Percentiles rank a stretch among this genome's conserved stretches.
phyloP scores from a whole-genome alignment of 441 rosid species.

The Populus trichocarpa region DNA sequence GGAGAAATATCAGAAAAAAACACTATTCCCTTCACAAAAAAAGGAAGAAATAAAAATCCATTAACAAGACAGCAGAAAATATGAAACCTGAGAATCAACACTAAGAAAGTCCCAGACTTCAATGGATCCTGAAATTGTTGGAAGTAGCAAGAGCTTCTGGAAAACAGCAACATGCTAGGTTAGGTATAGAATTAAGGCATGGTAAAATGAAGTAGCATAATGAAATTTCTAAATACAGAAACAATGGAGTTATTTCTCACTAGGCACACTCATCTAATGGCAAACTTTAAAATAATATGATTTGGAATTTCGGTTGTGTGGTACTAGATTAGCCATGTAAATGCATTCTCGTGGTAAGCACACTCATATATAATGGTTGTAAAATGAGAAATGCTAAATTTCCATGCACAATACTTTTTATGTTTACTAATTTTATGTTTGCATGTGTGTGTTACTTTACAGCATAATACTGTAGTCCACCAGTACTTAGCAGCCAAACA shows the following conservation, averaged over 20 bases:
- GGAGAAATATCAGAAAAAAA: slow-evolving; percentile 5
- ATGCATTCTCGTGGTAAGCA: background rate
- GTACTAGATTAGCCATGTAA: background rate
- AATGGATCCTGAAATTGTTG: slow-evolving; percentile 89
- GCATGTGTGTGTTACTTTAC: too few species aligned
- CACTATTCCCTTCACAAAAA: background rate
- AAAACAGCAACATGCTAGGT: slow-evolving; percentile 14
- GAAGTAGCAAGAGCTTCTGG: slow-evolving; percentile 51
- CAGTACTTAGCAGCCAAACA: too few species aligned
- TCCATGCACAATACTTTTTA: background rate
- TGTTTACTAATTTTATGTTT: too few species aligned
- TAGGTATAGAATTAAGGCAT: slow-evolving; percentile 14
- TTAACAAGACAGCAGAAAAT: slow-evolving; percentile 13
- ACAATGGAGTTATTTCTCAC: background rate
- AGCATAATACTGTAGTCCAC: too few species aligned
- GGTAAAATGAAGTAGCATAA: background rate
- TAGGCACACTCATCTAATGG: background rate
- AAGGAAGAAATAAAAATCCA: background rate
- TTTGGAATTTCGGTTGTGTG: too few species aligned
- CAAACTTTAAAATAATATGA: too few species aligned
- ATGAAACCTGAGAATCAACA: slow-evolving; percentile 95
- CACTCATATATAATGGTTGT: too few species aligned
- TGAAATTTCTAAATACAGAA: background rate
- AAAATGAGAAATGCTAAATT: background rate
- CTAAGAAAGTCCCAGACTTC: slow-evolving; percentile 99